phyloP scores from a whole-genome alignment of 306 rosid genomes.

The Ammopiptanthus mongolicus region DNA sequence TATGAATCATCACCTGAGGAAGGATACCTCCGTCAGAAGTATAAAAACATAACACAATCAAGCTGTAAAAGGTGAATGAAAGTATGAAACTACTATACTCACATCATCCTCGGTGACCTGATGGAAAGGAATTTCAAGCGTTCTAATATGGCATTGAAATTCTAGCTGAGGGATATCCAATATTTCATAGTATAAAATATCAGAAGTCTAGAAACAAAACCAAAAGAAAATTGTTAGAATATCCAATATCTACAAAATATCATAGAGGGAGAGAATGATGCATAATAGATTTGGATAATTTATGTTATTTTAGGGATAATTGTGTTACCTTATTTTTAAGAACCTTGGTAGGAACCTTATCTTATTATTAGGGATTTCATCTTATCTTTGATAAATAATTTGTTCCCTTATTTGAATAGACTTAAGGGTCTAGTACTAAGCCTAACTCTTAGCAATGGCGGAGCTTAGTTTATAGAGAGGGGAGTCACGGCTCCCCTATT shows the following conservation, averaged over 20 bases:
- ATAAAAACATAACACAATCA: not conserved
- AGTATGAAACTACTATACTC: slow-evolving; percentile 2
- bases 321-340: too few relatives aligned
- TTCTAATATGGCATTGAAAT: slow-evolving; percentile 56
- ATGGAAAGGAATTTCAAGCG: slow-evolving; percentile 76
- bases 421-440: too few relatives aligned
- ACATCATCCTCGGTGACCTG: slow-evolving; percentile 79
- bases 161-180: slow-evolving; percentile 87
- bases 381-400: too few relatives aligned
- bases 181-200: slow-evolving; percentile 71
- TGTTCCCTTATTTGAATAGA: too few relatives aligned
- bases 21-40: not conserved
- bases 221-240: not conserved
- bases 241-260: not conserved
- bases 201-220: slow-evolving; percentile 45
- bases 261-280: not conserved
- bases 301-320: not conserved
- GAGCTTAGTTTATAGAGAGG: too few relatives aligned
- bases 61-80: not conserved
- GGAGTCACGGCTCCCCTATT: too few relatives aligned
- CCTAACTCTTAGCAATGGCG: too few relatives aligned
- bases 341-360: too few relatives aligned
- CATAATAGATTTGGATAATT: not conserved
- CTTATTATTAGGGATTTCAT: too few relatives aligned
- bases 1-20: slow-evolving; percentile 64